A percentile compares a stretch with the other conserved stretches of the same genome.
Conservation (phyloP, 305 asterid genomes). For the Plantago lanceolata region DNA sequence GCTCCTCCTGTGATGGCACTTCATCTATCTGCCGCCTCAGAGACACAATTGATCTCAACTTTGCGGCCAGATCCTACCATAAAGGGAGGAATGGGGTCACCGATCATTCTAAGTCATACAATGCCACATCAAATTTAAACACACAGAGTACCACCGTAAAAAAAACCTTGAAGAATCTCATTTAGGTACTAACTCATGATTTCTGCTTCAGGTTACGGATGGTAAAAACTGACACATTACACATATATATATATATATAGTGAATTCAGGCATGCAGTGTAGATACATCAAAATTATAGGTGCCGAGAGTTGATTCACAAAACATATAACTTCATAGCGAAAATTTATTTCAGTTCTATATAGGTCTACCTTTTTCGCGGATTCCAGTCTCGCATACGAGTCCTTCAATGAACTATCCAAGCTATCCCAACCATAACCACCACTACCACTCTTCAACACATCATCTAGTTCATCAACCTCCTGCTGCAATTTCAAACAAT, state of each 20-base stretch:
- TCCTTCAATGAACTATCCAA: slow-evolving; percentile 33
- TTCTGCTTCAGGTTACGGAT: not conserved
- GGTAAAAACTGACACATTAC: not conserved
- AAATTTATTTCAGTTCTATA: not conserved
- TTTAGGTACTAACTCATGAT: too few species aligned
- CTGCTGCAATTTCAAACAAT: slow-evolving; percentile 43
- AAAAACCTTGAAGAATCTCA: too few species aligned
- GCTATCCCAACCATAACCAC: slow-evolving; percentile 27
- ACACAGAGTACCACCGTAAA: too few species aligned
- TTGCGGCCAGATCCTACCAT: slow-evolving; percentile 57
- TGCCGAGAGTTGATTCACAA: slow-evolving; percentile 6
- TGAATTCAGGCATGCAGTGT: too few species aligned
- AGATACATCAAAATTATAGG: not conserved
- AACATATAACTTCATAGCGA: not conserved
- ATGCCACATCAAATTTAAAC: not conserved
- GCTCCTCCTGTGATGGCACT: slow-evolving; percentile 67
- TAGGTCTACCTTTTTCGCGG: slow-evolving; percentile 54
- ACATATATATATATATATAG: too few species aligned
- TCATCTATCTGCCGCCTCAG: slow-evolving; percentile 61
- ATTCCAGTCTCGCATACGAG: slow-evolving; percentile 41
- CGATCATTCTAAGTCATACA: slow-evolving; percentile 7
- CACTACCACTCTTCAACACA: slow-evolving; percentile 32
- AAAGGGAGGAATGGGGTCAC: slow-evolving; percentile 11
- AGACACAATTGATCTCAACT: slow-evolving; percentile 47
- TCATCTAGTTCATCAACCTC: slow-evolving; percentile 55